Evolutionary conservation across 2,329 filamentous ascomycete genomes (phyloP).

Genomic region (Calonectria montana): DNA sequence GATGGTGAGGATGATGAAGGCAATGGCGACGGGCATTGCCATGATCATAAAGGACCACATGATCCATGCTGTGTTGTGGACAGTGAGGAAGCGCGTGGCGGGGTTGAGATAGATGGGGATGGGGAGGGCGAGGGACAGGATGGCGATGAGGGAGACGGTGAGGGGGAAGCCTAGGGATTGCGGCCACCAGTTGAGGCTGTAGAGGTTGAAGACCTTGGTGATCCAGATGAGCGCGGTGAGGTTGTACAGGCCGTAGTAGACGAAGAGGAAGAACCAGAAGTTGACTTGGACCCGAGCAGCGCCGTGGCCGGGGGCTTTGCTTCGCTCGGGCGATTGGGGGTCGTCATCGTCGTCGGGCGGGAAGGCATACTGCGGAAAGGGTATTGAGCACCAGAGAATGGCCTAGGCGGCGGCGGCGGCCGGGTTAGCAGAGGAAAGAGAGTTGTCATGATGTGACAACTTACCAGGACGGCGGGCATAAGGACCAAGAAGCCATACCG

Average conservation of each 20-base stretch:
- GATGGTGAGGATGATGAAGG: slow-evolving; percentile 71
- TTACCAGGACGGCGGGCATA: slow-evolving; percentile 69
- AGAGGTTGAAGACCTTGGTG: slow-evolving; percentile 78
- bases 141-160: slow-evolving; percentile 71
- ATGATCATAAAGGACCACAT: slow-evolving; percentile 77
- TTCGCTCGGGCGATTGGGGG: slow-evolving; percentile 41
- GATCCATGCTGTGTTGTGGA: slow-evolving; percentile 76
- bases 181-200: slow-evolving; percentile 79
- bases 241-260: slow-evolving; percentile 78
- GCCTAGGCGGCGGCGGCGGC: slow-evolving; percentile 58
- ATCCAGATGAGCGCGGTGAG: slow-evolving; percentile 76
- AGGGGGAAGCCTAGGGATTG: slow-evolving; percentile 71
- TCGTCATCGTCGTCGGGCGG: slow-evolving; percentile 53
- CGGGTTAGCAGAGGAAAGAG: background rate
- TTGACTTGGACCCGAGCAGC: slow-evolving; percentile 72
- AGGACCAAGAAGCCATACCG: slow-evolving; percentile 71
- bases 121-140: slow-evolving; percentile 68
- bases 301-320: slow-evolving; percentile 70
- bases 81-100: slow-evolving; percentile 63
- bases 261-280: slow-evolving; percentile 78
- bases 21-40: slow-evolving; percentile 75
- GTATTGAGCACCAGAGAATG: slow-evolving; percentile 73
- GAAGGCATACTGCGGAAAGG: slow-evolving; percentile 72
- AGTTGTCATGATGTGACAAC: slow-evolving; percentile 36
- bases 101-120: slow-evolving; percentile 70